Evolutionary conservation across 768 basidiomycete genomes (phyloP), one percentile per base, ranked within the genome.

Genomic region (Chiua virens): DNA sequence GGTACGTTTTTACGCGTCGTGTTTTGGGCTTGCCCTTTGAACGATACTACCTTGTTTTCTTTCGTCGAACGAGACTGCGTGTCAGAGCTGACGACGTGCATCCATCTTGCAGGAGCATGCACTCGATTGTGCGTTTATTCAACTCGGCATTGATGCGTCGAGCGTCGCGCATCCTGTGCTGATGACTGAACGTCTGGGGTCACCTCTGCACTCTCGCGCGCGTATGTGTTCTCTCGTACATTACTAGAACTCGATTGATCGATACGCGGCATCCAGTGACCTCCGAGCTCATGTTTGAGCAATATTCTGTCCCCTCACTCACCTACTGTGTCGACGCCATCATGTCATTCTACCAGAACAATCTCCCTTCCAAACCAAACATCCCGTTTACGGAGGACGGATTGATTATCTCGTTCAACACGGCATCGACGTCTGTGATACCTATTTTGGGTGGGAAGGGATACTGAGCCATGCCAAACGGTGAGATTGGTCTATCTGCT

Each of bases 281-380:
- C 9, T 94, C 94, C 0, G 97, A 99, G 63, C 83, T 99, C 27
- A 82, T 99, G 71, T 99, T 99, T 64, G 97, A 99, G 71, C 79
- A 85, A 40, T 99, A 98, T 65, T 77, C 79, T 5, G 92, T 87
- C 5, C 95, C 96, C 1, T 84, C 87, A 6, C 76, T 98, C 42
- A 76, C 89, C 5, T 98, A 90, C 71, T 91, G 89, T 47, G 75
- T 97, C 50, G 97, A 99, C 63, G 85, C 88, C 11, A 72, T 93
- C 53, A 92, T 97, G 82, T 93, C 95, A 4, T 95, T 97, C 65
- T 92, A 94, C 63, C 79, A 89, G 57, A 92, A 93, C 64, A 78
- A 82, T 50, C 71, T 70, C 9, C 76, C 77, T n/a, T 40, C 47
- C 13, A 52, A 61, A 0, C 54, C 55, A 9, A 49, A 62, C 4